Evolutionary conservation across 331 rosid species (phyloP).

Genomic region (Pyrus hybrid): DNA sequence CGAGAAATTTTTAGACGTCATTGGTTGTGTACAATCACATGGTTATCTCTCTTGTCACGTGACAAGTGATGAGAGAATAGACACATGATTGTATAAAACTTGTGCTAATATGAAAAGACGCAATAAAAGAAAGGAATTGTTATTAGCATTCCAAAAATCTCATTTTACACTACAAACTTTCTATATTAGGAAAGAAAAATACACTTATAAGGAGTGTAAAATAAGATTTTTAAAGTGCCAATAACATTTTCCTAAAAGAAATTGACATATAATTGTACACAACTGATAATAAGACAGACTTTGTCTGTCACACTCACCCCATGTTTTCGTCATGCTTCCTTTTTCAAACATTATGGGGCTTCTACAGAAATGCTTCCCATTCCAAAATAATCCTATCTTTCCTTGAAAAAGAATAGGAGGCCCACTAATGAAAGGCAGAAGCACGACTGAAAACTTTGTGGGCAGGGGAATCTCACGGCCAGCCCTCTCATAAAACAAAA

Average conservation of each 20-base stretch:
- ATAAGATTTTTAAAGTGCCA: no score
- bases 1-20: not conserved
- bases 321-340: not conserved
- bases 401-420: constrained; percentile 15
- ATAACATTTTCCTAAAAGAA: no score
- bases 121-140: no score
- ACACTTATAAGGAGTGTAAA: no score
- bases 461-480: constrained; percentile 17
- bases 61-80: no score
- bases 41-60: no score
- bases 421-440: constrained; percentile 35
- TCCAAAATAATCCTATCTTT: constrained; percentile 15
- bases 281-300: not conserved
- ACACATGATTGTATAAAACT: no score
- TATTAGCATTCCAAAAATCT: no score
- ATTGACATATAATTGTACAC: not conserved
- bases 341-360: constrained; percentile 11
- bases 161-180: no score
- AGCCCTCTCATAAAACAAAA: not conserved
- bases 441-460: constrained; percentile 16
- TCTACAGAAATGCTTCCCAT: not conserved
- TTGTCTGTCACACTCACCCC: not conserved
- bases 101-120: no score
- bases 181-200: no score
- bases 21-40: no score